Percentiles rank a stretch among this genome's conserved stretches.
Evolutionary conservation across 169 alveolate genomes (phyloP).

Genomic region (Plasmodium fragile): DNA sequence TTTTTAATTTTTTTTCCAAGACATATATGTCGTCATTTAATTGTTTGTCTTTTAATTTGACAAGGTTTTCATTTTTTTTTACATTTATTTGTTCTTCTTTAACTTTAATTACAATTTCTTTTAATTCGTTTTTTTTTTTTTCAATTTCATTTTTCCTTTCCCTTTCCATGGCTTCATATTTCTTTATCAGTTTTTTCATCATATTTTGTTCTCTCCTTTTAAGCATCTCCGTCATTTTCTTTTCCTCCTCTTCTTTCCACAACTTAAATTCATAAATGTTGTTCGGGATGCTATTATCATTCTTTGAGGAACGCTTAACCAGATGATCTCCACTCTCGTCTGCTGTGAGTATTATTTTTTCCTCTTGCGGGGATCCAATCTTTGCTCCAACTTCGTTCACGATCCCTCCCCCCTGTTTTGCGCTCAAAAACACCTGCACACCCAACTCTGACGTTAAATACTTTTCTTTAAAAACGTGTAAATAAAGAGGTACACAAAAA

Average conservation of each 20-base stretch:
- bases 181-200: slow-evolving; percentile 28
- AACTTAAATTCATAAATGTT: slow-evolving; percentile 51
- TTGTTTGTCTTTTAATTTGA: slow-evolving; percentile 54
- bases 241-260: slow-evolving; percentile 63
- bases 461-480: slow-evolving; percentile 59
- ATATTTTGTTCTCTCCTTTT: slow-evolving; percentile 37
- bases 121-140: slow-evolving; percentile 54
- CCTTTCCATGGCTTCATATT: slow-evolving; percentile 45
- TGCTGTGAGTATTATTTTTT: neutral
- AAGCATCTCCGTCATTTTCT: slow-evolving; percentile 3
- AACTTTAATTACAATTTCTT: slow-evolving; percentile 54
- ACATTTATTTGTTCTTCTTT: slow-evolving; percentile 71
- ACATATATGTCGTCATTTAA: slow-evolving; percentile 37
- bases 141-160: slow-evolving; percentile 62
- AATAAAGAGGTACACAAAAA: slow-evolving; percentile 8
- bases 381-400: neutral
- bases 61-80: slow-evolving; percentile 9
- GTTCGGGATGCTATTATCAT: slow-evolving; percentile 1
- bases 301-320: neutral
- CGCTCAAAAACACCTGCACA: slow-evolving; percentile 6
- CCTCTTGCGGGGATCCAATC: neutral
- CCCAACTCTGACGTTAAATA: slow-evolving; percentile 48
- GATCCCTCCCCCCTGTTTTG: neutral
- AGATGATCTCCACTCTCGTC: neutral
- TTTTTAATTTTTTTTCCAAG: slow-evolving; percentile 62